Conservation (phyloP, 768 basidiomycete genomes). For the Sporobolomyces pararoseus region DNA sequence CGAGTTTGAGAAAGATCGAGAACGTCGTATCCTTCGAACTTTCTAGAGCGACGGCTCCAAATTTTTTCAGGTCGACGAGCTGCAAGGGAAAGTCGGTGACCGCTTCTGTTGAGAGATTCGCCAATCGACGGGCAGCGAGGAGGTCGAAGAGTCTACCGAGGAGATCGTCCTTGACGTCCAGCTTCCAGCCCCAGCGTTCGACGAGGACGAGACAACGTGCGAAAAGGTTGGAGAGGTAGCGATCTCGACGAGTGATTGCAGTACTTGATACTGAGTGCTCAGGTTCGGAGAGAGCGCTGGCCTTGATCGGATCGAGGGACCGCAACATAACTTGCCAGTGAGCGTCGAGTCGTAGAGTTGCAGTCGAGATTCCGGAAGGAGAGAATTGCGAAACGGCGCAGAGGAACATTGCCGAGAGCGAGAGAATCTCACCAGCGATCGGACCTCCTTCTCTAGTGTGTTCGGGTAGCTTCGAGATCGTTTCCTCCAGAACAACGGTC, state of each 20-base stretch:
- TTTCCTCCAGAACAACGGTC: slow-evolving; percentile 30
- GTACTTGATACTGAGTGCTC: slow-evolving; percentile 51
- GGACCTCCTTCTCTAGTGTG: background rate
- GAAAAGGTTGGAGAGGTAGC: slow-evolving; percentile 66
- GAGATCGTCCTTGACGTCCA: slow-evolving; percentile 58
- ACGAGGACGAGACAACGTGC: slow-evolving; percentile 70
- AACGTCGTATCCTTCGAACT: slow-evolving; percentile 64
- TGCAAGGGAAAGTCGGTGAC: slow-evolving; percentile 61
- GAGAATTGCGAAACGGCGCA: slow-evolving; percentile 78
- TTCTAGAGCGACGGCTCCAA: slow-evolving; percentile 51
- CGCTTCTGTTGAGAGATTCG: slow-evolving; percentile 60
- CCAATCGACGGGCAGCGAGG: slow-evolving; percentile 71
- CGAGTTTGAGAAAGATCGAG: slow-evolving; percentile 72
- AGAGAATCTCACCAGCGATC: slow-evolving; percentile 60
- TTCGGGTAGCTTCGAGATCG: background rate
- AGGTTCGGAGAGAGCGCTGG: slow-evolving; percentile 52
- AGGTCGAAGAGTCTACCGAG: slow-evolving; percentile 66
- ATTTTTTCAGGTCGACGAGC: slow-evolving; percentile 57
- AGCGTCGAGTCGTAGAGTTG: slow-evolving; percentile 53
- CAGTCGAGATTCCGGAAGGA: slow-evolving; percentile 53
- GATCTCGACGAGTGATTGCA: slow-evolving; percentile 60
- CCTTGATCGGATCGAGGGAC: slow-evolving; percentile 61
- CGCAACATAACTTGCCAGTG: slow-evolving; percentile 65
- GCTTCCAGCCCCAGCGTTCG: slow-evolving; percentile 71
- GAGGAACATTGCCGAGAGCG: slow-evolving; percentile 66